Conservation (phyloP, 768 basidiomycete genomes). For the Asterophora parasitica region DNA sequence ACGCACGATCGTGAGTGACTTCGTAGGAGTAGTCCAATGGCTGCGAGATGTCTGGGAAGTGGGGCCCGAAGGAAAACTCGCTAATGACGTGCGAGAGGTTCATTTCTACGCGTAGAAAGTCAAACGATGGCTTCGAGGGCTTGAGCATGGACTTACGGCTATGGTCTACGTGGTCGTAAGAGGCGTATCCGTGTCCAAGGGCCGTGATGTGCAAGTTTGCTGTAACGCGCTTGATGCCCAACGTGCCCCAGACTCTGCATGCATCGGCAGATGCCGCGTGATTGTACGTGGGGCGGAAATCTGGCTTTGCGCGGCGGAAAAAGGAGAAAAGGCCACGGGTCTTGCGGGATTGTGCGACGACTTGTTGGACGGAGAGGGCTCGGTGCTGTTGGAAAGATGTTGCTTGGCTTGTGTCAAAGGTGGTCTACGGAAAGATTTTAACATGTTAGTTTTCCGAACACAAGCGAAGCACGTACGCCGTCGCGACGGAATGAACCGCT, state of each 20-base stretch:
- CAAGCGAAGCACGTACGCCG: constrained; percentile 48
- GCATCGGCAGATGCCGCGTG: constrained; percentile 65
- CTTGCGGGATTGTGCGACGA: constrained; percentile 64
- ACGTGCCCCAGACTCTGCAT: constrained; percentile 81
- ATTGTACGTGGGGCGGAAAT: constrained; percentile 72
- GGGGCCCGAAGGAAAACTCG: constrained; percentile 95
- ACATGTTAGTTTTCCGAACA: neutral
- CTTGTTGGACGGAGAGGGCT: constrained; percentile 64
- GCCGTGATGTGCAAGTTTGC: constrained; percentile 95
- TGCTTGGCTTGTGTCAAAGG: constrained; percentile 81
- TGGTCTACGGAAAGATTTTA: constrained; percentile 42
- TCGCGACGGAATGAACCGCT: constrained; percentile 77
- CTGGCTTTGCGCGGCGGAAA: constrained; percentile 35
- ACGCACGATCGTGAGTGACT: constrained; percentile 61
- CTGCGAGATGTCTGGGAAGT: constrained; percentile 93
- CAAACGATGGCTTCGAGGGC: too few species aligned
- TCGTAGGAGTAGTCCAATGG: constrained; percentile 92
- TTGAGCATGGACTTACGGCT: constrained; percentile 47
- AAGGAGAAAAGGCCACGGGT: constrained; percentile 72
- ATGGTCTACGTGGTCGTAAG: constrained; percentile 84
- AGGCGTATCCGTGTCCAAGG: constrained; percentile 90
- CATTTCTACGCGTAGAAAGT: constrained; percentile 60
- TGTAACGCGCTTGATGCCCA: constrained; percentile 88
- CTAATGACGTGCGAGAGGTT: constrained; percentile 95
- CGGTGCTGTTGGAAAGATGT: constrained; percentile 62